These are phyloP conservation scores for Aquilaria malaccensis DNA, from an alignment of 345 rosid species.

Conservation along the genomic window DNA sequence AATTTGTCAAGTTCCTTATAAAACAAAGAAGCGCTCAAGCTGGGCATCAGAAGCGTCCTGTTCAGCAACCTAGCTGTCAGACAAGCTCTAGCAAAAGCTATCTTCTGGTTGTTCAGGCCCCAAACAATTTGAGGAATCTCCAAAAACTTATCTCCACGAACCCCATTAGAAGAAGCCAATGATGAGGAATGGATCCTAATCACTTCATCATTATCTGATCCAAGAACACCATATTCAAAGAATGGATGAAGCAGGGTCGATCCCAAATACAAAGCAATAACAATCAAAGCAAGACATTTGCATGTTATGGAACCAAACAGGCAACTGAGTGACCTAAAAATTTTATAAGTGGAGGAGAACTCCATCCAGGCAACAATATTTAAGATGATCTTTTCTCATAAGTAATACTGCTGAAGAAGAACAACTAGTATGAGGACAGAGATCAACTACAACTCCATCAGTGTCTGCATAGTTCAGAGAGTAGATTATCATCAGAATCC, in stretches of 20 bases:
- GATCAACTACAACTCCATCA: background rate
- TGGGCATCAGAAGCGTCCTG: slow-evolving; percentile 89
- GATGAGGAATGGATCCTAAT: slow-evolving; percentile 17
- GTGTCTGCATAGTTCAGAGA: slow-evolving; percentile 6
- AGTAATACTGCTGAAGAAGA: slow-evolving; percentile 1
- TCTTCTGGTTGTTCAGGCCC: slow-evolving; percentile 98
- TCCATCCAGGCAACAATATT: slow-evolving; percentile 26
- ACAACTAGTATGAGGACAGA: background rate
- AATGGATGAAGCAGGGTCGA: slow-evolving; percentile 34
- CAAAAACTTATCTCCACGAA: slow-evolving; percentile 56
- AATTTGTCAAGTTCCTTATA: slow-evolving; percentile 79
- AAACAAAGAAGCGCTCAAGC: slow-evolving; percentile 85
- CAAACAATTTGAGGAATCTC: slow-evolving; percentile 95
- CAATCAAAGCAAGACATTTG: slow-evolving; percentile 49
- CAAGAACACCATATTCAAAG: slow-evolving; percentile 20
- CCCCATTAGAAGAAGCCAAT: slow-evolving; percentile 25
- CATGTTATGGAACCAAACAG: slow-evolving; percentile 38
- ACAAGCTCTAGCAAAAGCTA: slow-evolving; percentile 94
- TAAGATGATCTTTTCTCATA: slow-evolving; percentile 11
- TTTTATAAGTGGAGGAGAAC: slow-evolving; percentile 21
- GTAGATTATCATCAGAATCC: slow-evolving; percentile 3
- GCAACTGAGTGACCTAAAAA: slow-evolving; percentile 21
- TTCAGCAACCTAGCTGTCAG: slow-evolving; percentile 81
- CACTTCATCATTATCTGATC: slow-evolving; percentile 15
- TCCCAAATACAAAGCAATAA: slow-evolving; percentile 44